These are phyloP conservation scores for Globisporangium lucens DNA, from an alignment of 352 stramenopile genomes.

Conservation along the genomic window DNA sequence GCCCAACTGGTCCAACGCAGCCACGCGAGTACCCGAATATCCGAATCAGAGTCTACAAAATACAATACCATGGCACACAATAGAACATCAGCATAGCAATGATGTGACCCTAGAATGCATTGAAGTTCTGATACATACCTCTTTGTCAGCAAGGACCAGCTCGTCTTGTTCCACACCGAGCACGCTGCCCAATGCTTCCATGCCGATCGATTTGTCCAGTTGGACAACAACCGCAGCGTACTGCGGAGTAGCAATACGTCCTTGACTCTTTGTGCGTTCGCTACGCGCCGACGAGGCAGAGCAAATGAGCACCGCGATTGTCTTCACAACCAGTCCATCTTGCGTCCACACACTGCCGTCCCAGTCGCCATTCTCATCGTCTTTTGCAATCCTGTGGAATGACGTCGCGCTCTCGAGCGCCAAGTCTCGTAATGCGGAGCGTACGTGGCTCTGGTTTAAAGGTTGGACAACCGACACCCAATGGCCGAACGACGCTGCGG, in stretches of 20 bases:
- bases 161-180: slow-evolving; percentile 26
- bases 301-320: slow-evolving; percentile 46
- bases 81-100: not conserved
- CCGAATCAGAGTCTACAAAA: slow-evolving; percentile 42
- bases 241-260: not conserved
- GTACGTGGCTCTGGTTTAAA: slow-evolving; percentile 30
- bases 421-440: slow-evolving; percentile 25
- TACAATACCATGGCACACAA: not conserved
- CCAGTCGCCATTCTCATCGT: slow-evolving; percentile 9
- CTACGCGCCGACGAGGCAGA: not conserved
- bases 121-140: slow-evolving; percentile 21
- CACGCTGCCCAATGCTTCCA: slow-evolving; percentile 30
- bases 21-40: slow-evolving; percentile 67
- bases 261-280: not conserved
- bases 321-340: slow-evolving; percentile 54
- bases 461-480: slow-evolving; percentile 21
- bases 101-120: not conserved
- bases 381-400: slow-evolving; percentile 26
- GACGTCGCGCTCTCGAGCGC: slow-evolving; percentile 18
- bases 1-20: slow-evolving; percentile 57
- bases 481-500: slow-evolving; percentile 15
- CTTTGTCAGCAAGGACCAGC: slow-evolving; percentile 43
- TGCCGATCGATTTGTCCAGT: slow-evolving; percentile 51
- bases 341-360: slow-evolving; percentile 15
- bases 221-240: slow-evolving; percentile 53